phyloP scores from a whole-genome alignment of 306 rosid genomes.

The Pterocarpus santalinus region DNA sequence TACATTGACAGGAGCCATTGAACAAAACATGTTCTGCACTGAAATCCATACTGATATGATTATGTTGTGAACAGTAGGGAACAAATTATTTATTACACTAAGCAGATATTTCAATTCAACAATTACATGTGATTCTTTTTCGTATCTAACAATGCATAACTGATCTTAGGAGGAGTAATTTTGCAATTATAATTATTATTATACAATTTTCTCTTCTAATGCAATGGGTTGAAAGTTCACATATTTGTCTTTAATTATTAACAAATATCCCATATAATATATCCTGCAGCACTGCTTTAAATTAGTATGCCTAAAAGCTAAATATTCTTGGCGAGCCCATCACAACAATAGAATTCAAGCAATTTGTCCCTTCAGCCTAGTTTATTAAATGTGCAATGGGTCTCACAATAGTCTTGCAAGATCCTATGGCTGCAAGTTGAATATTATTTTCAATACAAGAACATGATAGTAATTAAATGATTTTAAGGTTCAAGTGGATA shows the following conservation, averaged over 20 bases:
- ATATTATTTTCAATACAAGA: conserved; percentile 13
- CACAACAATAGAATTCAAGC: not conserved
- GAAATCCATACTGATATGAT: not conserved
- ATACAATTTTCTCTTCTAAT: not conserved
- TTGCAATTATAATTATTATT: not conserved
- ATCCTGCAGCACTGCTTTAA: conserved; percentile 28
- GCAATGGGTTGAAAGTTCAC: conserved; percentile 19
- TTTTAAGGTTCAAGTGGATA: conserved; percentile 33
- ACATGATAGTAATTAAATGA: conserved; percentile 24
- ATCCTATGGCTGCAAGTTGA: conserved; percentile 16
- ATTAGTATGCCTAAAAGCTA: conserved; percentile 12
- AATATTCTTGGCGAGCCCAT: not conserved
- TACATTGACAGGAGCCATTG: conserved; percentile 11
- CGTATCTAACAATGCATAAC: conserved; percentile 2
- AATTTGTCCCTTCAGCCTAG: conserved; percentile 5
- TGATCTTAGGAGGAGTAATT: not conserved
- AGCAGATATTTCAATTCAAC: not conserved
- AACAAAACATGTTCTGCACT: conserved; percentile 9
- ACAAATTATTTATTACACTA: not conserved
- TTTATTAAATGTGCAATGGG: conserved; percentile 17
- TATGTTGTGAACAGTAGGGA: conserved; percentile 23
- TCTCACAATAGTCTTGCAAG: conserved; percentile 7
- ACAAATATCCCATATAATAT: conserved; percentile 13
- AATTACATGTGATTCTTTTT: not conserved
- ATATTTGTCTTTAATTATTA: conserved; percentile 32